phyloP scores from a whole-genome alignment of 345 rosid genomes.

The Microthlaspi erraticum region DNA sequence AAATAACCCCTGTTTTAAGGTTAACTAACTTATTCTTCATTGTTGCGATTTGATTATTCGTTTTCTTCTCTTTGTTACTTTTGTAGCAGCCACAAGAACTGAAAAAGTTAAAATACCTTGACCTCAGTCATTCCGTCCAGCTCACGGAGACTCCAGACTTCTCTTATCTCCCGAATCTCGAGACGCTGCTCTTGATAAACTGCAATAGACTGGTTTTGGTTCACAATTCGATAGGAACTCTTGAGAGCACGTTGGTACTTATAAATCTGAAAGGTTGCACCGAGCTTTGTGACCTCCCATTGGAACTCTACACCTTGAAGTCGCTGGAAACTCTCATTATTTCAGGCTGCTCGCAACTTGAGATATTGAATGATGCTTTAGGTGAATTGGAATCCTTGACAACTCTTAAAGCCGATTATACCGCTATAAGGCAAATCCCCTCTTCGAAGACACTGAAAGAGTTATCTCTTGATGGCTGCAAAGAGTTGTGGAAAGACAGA shows the following conservation, averaged over 20 bases:
- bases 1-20: too few species aligned
- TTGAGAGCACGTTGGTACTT: background rate
- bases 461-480: conserved; percentile 28
- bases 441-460: conserved; percentile 7
- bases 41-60: background rate
- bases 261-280: conserved; percentile 15
- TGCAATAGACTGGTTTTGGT: background rate
- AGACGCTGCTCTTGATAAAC: conserved; percentile 26
- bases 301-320: background rate
- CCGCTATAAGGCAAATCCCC: background rate
- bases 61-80: background rate
- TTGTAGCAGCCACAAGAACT: background rate
- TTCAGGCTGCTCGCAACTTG: conserved; percentile 25
- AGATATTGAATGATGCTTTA: conserved; percentile 24
- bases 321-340: conserved; percentile 35
- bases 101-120: conserved; percentile 14
- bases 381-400: conserved; percentile 15
- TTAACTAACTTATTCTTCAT: background rate
- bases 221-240: conserved; percentile 30
- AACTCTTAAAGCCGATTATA: conserved; percentile 16
- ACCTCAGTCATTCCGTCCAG: conserved; percentile 26
- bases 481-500: background rate
- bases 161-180: conserved; percentile 23
- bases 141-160: conserved; percentile 31
- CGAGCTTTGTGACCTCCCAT: conserved; percentile 12